Evolutionary conservation across 495 filamentous ascomycete genomes (phyloP).

Genomic region (Cercophora sp.): DNA sequence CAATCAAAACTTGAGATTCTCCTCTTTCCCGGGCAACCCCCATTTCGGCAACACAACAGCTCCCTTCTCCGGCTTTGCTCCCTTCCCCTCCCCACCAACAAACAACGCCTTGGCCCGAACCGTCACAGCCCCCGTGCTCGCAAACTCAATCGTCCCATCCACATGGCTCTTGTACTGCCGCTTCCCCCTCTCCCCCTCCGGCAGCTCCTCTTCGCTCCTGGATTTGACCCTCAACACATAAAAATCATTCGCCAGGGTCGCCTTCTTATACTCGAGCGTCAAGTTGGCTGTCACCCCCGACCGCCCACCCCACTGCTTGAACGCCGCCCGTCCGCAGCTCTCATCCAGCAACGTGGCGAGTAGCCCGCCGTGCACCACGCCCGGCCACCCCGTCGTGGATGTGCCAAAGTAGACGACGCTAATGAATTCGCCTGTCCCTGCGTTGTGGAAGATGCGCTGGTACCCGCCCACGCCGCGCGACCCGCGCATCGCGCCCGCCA

Average conservation of each 20-base stretch:
- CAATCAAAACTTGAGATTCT: conserved; percentile 8
- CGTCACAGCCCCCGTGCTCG: conserved; percentile 41
- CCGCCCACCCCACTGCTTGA: conserved; percentile 37
- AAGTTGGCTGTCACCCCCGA: conserved; percentile 63
- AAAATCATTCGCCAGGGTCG: conserved; percentile 54
- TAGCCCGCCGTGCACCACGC: conserved; percentile 69
- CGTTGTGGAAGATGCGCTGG: conserved; percentile 46
- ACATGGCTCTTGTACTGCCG: conserved; percentile 56
- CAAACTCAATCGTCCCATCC: conserved; percentile 48
- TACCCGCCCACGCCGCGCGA: conserved; percentile 44
- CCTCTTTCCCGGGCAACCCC: neutral
- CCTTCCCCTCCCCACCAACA: conserved; percentile 39
- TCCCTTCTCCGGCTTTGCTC: neutral
- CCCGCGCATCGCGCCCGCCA: conserved; percentile 40
- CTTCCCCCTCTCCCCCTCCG: conserved; percentile 35
- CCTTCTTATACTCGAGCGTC: conserved; percentile 58
- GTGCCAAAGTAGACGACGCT: conserved; percentile 61
- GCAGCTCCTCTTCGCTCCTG: conserved; percentile 25
- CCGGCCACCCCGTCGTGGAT: conserved; percentile 67
- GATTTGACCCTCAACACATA: conserved; percentile 59
- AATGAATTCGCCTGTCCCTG: conserved; percentile 36
- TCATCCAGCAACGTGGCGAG: conserved; percentile 73
- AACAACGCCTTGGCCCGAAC: conserved; percentile 60
- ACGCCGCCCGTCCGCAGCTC: conserved; percentile 50
- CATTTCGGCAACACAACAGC: neutral